Evolutionary conservation across 371 early-diverging fungal genomes (phyloP).

Genomic region (Quaeritorhiza haematococci): DNA sequence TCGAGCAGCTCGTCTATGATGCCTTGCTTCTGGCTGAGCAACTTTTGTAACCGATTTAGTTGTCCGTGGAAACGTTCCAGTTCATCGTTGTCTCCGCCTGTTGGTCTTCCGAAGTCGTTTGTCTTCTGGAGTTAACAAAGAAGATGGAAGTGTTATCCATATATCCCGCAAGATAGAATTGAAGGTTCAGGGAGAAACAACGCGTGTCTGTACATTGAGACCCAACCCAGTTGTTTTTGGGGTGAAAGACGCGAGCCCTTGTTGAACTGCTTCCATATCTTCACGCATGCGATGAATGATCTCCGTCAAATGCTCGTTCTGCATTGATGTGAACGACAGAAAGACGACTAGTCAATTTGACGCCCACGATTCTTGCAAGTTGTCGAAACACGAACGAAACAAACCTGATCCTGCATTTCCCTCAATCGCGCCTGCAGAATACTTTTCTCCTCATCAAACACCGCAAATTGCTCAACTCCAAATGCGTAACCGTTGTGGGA

Average conservation of each 20-base stretch:
- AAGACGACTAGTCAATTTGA: too few species aligned
- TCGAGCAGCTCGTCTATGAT: constrained; percentile 13
- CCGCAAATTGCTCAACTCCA: too few species aligned
- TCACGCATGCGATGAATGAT: constrained; percentile 29
- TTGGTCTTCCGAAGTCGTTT: too few species aligned
- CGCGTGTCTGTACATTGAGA: constrained; percentile 1
- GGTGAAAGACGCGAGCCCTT: too few species aligned
- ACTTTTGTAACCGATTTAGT: constrained; percentile 1
- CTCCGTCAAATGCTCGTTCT: constrained; percentile 1
- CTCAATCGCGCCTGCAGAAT: too few species aligned
- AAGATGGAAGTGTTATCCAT: constrained; percentile 14
- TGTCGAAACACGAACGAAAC: too few species aligned
- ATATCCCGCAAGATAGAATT: constrained; percentile 9
- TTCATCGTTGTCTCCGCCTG: background rate
- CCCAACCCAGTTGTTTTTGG: too few species aligned
- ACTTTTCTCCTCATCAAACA: too few species aligned
- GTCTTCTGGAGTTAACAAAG: constrained; percentile 9
- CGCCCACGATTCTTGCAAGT: too few species aligned
- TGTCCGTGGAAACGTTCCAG: constrained; percentile 6
- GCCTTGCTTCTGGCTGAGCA: constrained; percentile 12
- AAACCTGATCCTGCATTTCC: too few species aligned
- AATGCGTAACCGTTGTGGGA: too few species aligned
- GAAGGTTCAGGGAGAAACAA: constrained; percentile 2
- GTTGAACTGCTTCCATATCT: constrained; percentile 26
- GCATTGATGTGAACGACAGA: too few species aligned